phyloP scores from a whole-genome alignment of 83 land plant species.

The Picea abies region DNA sequence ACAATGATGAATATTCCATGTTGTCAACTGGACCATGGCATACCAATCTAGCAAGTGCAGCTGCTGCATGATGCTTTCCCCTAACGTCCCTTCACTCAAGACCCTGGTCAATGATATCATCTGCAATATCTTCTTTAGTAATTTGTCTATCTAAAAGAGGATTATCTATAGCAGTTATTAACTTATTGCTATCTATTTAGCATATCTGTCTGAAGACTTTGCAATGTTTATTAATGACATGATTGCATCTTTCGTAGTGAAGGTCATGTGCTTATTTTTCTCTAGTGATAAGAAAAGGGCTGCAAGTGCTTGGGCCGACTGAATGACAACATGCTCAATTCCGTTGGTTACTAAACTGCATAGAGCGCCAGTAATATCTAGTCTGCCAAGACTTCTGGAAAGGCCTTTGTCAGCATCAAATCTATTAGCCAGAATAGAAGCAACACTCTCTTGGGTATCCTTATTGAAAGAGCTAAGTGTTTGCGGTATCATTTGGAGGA shows the following conservation, averaged over 20 bases:
- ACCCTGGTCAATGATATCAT: conserved; percentile 86
- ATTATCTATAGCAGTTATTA: conserved; percentile 59
- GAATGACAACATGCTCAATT: conserved; percentile 58
- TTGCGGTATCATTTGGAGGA: conserved; percentile 51
- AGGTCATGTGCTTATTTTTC: conserved; percentile 37
- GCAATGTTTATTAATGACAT: conserved; percentile 58
- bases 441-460: conserved; percentile 66
- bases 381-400: conserved; percentile 54
- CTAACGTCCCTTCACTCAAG: conserved; percentile 68
- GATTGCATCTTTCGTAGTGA: conserved; percentile 50
- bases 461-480: conserved; percentile 59
- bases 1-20: conserved; percentile 63
- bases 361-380: conserved; percentile 52
- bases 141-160: conserved; percentile 73
- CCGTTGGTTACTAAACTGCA: conserved; percentile 60
- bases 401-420: conserved; percentile 64
- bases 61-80: conserved; percentile 88
- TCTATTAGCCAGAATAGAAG: conserved; percentile 71
- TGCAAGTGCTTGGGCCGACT: conserved; percentile 75
- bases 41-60: conserved; percentile 79
- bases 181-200: conserved; percentile 51
- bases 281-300: conserved; percentile 54
- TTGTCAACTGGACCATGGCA: conserved; percentile 53
- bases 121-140: conserved; percentile 62
- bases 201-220: conserved; percentile 58